Conservation (phyloP, 441 rosid species). For the Daphne laureola region DNA sequence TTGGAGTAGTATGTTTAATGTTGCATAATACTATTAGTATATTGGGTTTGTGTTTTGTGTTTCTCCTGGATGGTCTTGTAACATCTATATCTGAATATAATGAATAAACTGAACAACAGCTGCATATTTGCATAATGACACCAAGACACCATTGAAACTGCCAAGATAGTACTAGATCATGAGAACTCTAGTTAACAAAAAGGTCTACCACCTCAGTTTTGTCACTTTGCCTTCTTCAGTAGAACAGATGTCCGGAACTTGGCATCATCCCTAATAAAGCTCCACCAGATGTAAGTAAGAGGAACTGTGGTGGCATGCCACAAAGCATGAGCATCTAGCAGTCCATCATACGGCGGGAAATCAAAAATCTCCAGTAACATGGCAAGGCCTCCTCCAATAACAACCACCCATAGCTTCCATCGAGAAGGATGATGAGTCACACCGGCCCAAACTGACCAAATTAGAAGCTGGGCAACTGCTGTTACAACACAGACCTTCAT, state of each 20-base stretch:
- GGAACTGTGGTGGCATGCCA: constrained; percentile 87
- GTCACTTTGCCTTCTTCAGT: constrained; percentile 48
- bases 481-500: constrained; percentile 76
- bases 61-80: too few relatives aligned
- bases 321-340: constrained; percentile 71
- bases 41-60: too few relatives aligned
- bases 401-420: constrained; percentile 80
- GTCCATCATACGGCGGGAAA: constrained; percentile 73
- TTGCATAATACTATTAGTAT: too few relatives aligned
- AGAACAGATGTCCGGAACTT: constrained; percentile 45
- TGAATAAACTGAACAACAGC: too few relatives aligned
- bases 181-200: background rate
- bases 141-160: too few relatives aligned
- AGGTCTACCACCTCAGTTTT: background rate
- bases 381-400: constrained; percentile 69
- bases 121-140: too few relatives aligned
- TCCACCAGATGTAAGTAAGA: constrained; percentile 87
- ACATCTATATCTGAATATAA: too few relatives aligned
- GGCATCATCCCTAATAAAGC: constrained; percentile 81
- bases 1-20: background rate
- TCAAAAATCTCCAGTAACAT: constrained; percentile 89
- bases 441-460: constrained; percentile 92
- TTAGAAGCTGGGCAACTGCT: constrained; percentile 73
- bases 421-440: constrained; percentile 65
- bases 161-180: background rate